A percentile compares a stretch with the other conserved stretches of the same genome.
These are phyloP conservation scores for Aspergillus caelatus DNA, from an alignment of 2,329 filamentous ascomycete species.

Conservation along the genomic window DNA sequence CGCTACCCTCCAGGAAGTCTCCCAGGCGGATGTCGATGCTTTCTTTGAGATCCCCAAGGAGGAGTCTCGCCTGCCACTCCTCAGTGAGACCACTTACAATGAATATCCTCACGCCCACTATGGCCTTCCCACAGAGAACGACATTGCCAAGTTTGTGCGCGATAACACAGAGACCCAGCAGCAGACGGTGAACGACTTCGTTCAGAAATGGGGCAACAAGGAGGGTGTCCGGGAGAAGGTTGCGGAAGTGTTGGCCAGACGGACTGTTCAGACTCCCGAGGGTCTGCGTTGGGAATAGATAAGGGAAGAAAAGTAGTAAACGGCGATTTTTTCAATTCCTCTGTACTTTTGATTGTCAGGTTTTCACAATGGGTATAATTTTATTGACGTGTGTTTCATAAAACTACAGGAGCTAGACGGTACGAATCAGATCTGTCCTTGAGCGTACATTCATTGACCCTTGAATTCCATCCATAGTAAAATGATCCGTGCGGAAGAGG, in stretches of 20 bases:
- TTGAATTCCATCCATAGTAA: not conserved
- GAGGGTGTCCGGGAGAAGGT: slow-evolving; percentile 72
- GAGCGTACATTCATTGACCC: not conserved
- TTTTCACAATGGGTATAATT: slow-evolving; percentile 1
- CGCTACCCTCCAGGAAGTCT: slow-evolving; percentile 69
- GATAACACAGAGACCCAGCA: slow-evolving; percentile 51
- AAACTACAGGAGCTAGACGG: not conserved
- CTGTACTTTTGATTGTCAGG: not conserved
- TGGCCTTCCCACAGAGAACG: slow-evolving; percentile 71
- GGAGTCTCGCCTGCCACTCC: slow-evolving; percentile 58
- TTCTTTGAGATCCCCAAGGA: slow-evolving; percentile 67
- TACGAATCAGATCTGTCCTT: not conserved
- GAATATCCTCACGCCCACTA: slow-evolving; percentile 73
- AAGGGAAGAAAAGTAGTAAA: slow-evolving; percentile 8
- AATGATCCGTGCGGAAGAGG: not conserved
- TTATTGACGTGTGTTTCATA: not conserved
- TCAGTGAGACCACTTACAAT: slow-evolving; percentile 64
- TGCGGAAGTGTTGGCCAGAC: slow-evolving; percentile 67
- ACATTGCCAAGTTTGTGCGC: slow-evolving; percentile 51
- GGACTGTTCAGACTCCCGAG: slow-evolving; percentile 54
- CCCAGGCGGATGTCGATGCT: slow-evolving; percentile 58
- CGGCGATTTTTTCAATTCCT: not conserved
- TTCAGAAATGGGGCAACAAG: slow-evolving; percentile 62
- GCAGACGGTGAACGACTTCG: slow-evolving; percentile 66
- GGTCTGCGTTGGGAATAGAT: slow-evolving; percentile 38